Base-by-base conservation (phyloP, 2,329 filamentous ascomycete genomes). In the Diaporthe vexans region DNA sequence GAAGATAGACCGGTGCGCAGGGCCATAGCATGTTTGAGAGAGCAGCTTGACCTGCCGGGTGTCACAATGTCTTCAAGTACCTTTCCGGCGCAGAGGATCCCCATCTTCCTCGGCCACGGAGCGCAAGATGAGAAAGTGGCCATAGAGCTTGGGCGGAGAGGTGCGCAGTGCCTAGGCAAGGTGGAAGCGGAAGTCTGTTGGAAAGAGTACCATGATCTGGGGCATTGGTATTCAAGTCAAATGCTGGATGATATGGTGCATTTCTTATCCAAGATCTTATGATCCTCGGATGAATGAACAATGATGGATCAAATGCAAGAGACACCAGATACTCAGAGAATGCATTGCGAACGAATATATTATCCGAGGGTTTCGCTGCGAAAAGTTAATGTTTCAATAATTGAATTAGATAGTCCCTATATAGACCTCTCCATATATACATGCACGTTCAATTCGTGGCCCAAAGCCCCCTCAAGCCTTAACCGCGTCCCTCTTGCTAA, bases 21-120 rank as follows among this genome's bases (percentile, higher is more conserved):
- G 35, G 67, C 67, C 9, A 40, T 58, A 5, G 19, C 26, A 7
- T 71, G 67, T 52, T 29, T 71, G 35, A 61, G 54, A 8, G 54
- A 71, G 29, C 40, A 59, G 5, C 13, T 51, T n/a, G 29, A 29
- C 4, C 4, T 71, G 21, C 67, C 51, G 11, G 19, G 17, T 17
- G 1, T 21, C 8, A 6, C n/a, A 3, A 0, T 0, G 7, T 21
- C 37, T 4, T 48, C 67, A 13, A 21, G 15, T 1, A 5, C n/a
- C 11, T 40, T 26, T 0, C 11, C 24, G 1, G 1, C 26, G 4
- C 54, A 48, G 7, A 51, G 74, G 9, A 84, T 82, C 0, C 86
- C 87, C 0, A 77, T 88, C 0, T 86, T 89, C 43, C 77, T 90
- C 26, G 82, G 85, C 3, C 85, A 90, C 77, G 84, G 87, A 2